Percentiles rank a stretch among this genome's conserved stretches.
These are phyloP conservation scores for Trypethelium eluteriae DNA, from an alignment of 495 filamentous ascomycete genomes.

Conservation along the genomic window DNA sequence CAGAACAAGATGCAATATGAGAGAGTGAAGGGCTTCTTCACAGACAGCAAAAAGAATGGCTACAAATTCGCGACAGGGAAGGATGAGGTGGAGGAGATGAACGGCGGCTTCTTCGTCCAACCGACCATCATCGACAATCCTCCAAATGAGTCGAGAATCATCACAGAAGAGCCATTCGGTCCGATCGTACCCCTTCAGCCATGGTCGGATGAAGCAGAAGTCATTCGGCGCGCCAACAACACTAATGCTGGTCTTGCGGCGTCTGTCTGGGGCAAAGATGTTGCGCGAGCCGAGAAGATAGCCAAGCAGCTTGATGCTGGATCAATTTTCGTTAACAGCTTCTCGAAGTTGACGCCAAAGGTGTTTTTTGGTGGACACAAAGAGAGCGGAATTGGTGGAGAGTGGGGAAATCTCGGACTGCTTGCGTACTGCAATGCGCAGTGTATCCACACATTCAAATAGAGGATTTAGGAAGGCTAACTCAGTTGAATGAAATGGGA, in stretches of 20 bases:
- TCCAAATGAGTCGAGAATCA: slow-evolving; percentile 45
- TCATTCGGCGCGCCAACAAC: slow-evolving; percentile 45
- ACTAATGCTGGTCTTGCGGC: slow-evolving; percentile 44
- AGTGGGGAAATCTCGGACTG: slow-evolving; percentile 49
- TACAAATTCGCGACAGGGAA: slow-evolving; percentile 41
- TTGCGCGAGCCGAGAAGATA: slow-evolving; percentile 39
- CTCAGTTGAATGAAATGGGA: neutral
- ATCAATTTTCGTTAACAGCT: slow-evolving; percentile 40
- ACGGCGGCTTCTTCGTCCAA: slow-evolving; percentile 45
- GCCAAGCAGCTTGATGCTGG: slow-evolving; percentile 42
- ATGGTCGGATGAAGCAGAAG: slow-evolving; percentile 46
- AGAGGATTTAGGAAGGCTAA: neutral
- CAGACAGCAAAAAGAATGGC: slow-evolving; percentile 36
- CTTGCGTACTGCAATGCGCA: slow-evolving; percentile 50
- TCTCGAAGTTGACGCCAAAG: slow-evolving; percentile 41
- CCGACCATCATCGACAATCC: slow-evolving; percentile 56
- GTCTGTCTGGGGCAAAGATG: slow-evolving; percentile 45
- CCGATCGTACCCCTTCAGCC: slow-evolving; percentile 44
- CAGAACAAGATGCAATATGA: slow-evolving; percentile 50
- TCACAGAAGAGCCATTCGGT: slow-evolving; percentile 43
- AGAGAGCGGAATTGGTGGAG: slow-evolving; percentile 57
- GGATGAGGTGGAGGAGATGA: slow-evolving; percentile 32
- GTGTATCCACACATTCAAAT: slow-evolving; percentile 32
- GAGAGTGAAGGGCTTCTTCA: slow-evolving; percentile 40
- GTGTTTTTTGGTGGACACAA: slow-evolving; percentile 58